Percentiles rank a stretch among this genome's conserved stretches.
Evolutionary conservation across 129 eudicot genomes (phyloP).

Genomic region (Logfia minima): DNA sequence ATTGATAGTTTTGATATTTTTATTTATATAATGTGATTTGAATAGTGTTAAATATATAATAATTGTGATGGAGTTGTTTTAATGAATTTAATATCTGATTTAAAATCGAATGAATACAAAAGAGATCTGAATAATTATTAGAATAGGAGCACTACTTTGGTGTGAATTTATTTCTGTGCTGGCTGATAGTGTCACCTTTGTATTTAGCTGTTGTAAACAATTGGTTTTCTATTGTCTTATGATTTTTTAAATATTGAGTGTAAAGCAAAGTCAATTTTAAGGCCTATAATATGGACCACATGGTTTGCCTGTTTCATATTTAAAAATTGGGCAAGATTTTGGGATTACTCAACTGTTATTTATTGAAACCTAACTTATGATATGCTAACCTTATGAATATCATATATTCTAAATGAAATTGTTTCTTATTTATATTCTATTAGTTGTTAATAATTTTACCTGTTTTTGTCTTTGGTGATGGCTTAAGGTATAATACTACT

Average conservation of each 20-base stretch:
- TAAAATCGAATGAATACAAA: background rate
- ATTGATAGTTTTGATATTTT: background rate
- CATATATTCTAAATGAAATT: background rate
- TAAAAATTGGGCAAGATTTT: background rate
- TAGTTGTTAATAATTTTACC: background rate
- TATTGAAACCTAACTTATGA: background rate
- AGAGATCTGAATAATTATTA: constrained; percentile 7
- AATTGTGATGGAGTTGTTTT: background rate
- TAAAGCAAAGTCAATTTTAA: constrained; percentile 4
- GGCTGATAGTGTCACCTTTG: background rate
- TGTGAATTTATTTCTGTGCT: background rate
- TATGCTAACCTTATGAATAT: background rate
- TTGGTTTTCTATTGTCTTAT: background rate
- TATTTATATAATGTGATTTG: background rate
- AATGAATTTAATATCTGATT: background rate
- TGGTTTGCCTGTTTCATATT: background rate
- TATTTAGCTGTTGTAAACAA: background rate
- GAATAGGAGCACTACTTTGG: background rate
- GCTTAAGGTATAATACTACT: background rate
- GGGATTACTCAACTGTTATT: background rate
- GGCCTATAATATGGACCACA: background rate
- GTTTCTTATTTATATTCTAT: background rate
- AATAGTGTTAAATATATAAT: background rate
- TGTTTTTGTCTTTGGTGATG: background rate
- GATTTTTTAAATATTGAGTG: background rate